Percentiles rank a stretch among this genome's conserved stretches.
These are phyloP conservation scores for Microdochium nivale DNA, from an alignment of 2,329 filamentous ascomycete species.

Conservation along the genomic window DNA sequence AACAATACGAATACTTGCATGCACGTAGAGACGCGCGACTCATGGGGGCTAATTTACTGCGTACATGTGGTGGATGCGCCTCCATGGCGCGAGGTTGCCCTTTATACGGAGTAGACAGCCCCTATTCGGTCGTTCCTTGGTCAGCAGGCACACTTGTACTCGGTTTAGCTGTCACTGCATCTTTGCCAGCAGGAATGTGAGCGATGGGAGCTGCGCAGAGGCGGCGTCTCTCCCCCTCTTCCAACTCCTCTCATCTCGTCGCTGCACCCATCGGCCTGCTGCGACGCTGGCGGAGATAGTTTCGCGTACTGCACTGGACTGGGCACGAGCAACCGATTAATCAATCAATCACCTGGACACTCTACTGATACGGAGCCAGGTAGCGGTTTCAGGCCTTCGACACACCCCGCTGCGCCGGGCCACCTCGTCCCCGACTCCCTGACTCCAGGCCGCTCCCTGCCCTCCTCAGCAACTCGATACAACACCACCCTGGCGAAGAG, in stretches of 20 bases:
- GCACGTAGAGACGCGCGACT: too few species aligned
- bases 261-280: neutral
- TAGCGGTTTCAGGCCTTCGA: conserved; percentile 1
- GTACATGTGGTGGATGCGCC: too few species aligned
- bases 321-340: too few species aligned
- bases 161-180: neutral
- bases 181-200: neutral
- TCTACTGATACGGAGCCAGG: neutral
- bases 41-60: too few species aligned
- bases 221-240: neutral
- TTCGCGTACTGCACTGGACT: too few species aligned
- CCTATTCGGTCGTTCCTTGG: neutral
- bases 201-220: neutral
- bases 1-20: too few species aligned
- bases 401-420: neutral
- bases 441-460: too few species aligned
- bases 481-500: neutral
- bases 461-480: neutral
- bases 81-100: too few species aligned
- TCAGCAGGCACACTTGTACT: neutral
- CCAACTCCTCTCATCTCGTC: neutral
- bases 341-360: neutral
- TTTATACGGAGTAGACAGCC: neutral
- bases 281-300: neutral
- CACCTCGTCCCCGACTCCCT: too few species aligned